These are phyloP conservation scores for Populus nigra DNA, from an alignment of 345 rosid species.

Conservation along the genomic window DNA sequence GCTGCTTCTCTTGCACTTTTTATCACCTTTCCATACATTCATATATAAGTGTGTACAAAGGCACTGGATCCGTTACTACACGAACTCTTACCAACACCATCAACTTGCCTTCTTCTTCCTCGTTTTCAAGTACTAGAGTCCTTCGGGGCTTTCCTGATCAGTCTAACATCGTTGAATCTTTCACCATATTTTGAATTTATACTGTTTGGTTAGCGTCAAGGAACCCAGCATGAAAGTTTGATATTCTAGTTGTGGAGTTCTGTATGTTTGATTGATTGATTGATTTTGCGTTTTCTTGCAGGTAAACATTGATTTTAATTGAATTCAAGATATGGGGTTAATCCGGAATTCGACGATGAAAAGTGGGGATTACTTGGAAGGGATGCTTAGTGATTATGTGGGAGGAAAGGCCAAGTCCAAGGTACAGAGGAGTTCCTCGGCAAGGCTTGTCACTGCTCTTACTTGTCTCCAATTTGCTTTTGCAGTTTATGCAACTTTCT, in stretches of 20 bases:
- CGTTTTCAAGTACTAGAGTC: not conserved
- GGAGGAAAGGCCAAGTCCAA: conserved; percentile 49
- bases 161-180: not conserved
- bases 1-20: conserved; percentile 50
- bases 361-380: conserved; percentile 71
- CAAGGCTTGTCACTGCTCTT: conserved; percentile 63
- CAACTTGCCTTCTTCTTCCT: conserved; percentile 1
- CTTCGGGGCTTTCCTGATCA: not conserved
- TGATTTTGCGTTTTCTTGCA: conserved; percentile 13
- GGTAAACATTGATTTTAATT: conserved; percentile 20
- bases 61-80: conserved; percentile 35
- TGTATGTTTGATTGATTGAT: not conserved
- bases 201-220: not conserved
- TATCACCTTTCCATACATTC: conserved; percentile 7
- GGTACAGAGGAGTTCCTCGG: conserved; percentile 31
- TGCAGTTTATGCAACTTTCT: conserved; percentile 85
- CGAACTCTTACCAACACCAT: conserved; percentile 11
- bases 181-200: not conserved
- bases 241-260: conserved; percentile 1
- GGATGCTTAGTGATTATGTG: conserved; percentile 62
- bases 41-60: conserved; percentile 26
- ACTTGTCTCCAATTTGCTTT: conserved; percentile 82
- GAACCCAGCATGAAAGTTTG: conserved; percentile 1
- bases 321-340: conserved; percentile 55
- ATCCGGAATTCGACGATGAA: conserved; percentile 48